Base-by-base conservation (phyloP, 805 yeast genomes). In the Phaffomyces opuntiae region DNA sequence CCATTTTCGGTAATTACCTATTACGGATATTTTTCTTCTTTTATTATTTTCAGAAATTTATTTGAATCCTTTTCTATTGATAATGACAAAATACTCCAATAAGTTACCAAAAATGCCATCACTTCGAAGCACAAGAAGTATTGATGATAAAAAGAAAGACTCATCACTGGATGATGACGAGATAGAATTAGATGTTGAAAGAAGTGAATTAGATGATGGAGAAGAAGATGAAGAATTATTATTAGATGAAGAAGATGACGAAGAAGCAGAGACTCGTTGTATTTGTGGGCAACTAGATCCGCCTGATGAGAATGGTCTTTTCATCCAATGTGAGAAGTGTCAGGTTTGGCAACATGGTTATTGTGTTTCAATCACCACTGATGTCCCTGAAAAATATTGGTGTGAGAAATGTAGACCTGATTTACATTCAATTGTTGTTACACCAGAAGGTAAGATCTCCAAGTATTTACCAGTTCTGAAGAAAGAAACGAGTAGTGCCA, bases 291-390 rank as follows among this genome's bases (percentile, higher is more conserved):
- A 69, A 42, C 35, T 57, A 12, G 75, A 72, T 34, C 74, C 75
- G 2, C 71, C 73, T 5, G 74, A 70, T 47, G 71, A 62, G 26
- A 65, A 66, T 65, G 93, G 91, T 3, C 70, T 84, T 42, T 85
- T 77, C 59, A 85, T 85, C 53, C 93, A 85, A 58, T 85, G 95
- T 72, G 99, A 93, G 58, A 74, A 76, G 51, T 91, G 99, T 67
- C 80, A 87, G 17, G 96, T 84, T 8, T 91, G 99, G 99, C 99
- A 91, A 64, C 99, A 91, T 63, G 98, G 97, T 2, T 87, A 73
- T 66, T 91, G 99, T 69, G 96, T 91, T 34, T 95, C 96, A 1
- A 79, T 91, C 47, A 38, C 42, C 6, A 45, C 38, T 45, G 80
- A 78, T 42, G 87, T 88, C 2, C 96, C 97, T 4, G 97, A 91